Conservation (phyloP, 2,329 filamentous ascomycete genomes). For the Lachnum nothofagi region DNA sequence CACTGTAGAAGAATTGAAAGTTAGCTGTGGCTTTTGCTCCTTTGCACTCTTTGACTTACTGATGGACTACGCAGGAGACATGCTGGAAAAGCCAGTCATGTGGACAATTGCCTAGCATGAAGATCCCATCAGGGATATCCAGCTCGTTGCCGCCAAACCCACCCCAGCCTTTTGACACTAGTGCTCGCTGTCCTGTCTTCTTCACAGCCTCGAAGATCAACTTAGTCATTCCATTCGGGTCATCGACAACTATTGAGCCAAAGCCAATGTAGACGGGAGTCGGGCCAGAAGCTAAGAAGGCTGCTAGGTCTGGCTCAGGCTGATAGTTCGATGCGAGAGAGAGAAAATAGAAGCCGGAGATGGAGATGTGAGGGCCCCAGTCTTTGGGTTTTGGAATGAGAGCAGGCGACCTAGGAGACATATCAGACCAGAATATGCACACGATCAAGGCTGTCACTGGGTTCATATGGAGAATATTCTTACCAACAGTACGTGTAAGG, state of each 20-base stretch:
- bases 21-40: background rate
- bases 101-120: conserved; percentile 65
- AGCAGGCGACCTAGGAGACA: background rate
- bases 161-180: conserved; percentile 27
- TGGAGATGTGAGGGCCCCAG: background rate
- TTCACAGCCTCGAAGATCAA: background rate
- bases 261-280: background rate
- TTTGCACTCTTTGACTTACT: conserved; percentile 30
- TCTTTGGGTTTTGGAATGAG: background rate
- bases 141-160: conserved; percentile 56
- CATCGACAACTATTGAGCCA: background rate
- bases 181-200: background rate
- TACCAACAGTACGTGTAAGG: conserved; percentile 60
- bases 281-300: background rate
- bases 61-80: conserved; percentile 61
- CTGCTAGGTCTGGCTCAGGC: background rate
- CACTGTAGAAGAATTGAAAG: conserved; percentile 34
- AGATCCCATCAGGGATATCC: conserved; percentile 56
- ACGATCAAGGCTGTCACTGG: no score
- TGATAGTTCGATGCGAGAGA: background rate
- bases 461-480: background rate
- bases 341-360: background rate
- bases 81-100: conserved; percentile 70
- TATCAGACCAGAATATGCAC: conserved; percentile 56
- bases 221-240: background rate